These are phyloP conservation scores for Scutellaria baicalensis DNA, from an alignment of 257 asterid species.

Conservation along the genomic window DNA sequence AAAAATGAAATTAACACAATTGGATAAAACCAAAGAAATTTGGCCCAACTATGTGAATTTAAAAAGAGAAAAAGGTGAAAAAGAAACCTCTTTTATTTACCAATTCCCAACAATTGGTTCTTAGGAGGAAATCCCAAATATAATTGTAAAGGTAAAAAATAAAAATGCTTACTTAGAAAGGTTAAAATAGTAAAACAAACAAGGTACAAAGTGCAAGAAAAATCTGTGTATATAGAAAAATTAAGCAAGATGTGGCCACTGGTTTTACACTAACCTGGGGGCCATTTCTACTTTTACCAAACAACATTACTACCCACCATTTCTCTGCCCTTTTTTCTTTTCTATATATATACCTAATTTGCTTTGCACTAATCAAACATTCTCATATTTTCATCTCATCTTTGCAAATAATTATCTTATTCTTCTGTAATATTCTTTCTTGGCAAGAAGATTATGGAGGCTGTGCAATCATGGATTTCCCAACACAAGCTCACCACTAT, in stretches of 20 bases:
- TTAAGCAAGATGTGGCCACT: constrained; percentile 12
- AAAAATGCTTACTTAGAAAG: not conserved
- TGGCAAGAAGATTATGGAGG: constrained; percentile 34
- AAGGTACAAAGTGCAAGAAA: not conserved
- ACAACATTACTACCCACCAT: not conserved
- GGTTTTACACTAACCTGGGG: constrained; percentile 35
- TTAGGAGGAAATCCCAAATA: no score
- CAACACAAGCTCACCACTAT: constrained; percentile 69
- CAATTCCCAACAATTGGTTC: no score
- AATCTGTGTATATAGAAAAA: not conserved
- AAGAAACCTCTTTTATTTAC: no score
- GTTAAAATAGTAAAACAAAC: not conserved
- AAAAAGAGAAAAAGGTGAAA: no score
- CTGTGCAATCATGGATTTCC: constrained; percentile 61
- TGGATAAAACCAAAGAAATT: no score
- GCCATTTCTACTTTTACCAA: not conserved
- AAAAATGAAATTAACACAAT: no score
- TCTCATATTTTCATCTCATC: not conserved
- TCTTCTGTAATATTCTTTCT: not conserved
- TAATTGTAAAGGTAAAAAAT: no score
- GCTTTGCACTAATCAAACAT: not conserved
- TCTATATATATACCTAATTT: constrained; percentile 13
- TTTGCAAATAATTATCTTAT: not conserved
- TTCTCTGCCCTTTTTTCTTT: not conserved
- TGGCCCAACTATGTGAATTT: no score